These are phyloP conservation scores for Aspergillus costaricaensis DNA, from an alignment of 2,329 filamentous ascomycete genomes.

Conservation along the genomic window DNA sequence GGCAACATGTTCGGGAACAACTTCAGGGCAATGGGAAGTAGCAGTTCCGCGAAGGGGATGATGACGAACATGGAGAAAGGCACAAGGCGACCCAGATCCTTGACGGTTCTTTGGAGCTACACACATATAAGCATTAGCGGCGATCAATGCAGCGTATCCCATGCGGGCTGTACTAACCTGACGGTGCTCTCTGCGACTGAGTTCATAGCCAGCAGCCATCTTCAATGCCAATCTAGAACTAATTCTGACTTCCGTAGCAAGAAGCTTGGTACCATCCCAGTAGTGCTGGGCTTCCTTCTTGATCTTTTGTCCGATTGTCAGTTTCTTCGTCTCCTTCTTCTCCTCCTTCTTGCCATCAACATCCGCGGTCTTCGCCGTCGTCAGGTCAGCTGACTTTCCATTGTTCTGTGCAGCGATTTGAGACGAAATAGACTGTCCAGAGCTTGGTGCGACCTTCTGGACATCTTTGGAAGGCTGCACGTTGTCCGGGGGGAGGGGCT, in stretches of 20 bases:
- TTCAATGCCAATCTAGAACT: conserved; percentile 88
- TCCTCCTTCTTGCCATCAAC: conserved; percentile 59
- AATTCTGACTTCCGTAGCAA: conserved; percentile 89
- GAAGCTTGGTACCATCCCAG: conserved; percentile 96
- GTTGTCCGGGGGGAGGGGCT: conserved; percentile 67
- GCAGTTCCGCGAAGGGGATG: conserved; percentile 90
- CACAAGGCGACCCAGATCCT: conserved; percentile 87
- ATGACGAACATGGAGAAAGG: conserved; percentile 97
- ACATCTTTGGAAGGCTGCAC: conserved; percentile 38
- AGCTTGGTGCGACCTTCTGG: conserved; percentile 41
- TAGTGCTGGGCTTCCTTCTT: conserved; percentile 94
- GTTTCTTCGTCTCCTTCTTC: conserved; percentile 76
- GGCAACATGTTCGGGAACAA: conserved; percentile 97
- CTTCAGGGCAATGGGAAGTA: conserved; percentile 87
- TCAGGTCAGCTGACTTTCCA: conserved; percentile 62
- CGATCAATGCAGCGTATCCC: not conserved
- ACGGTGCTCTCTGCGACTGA: conserved; percentile 88
- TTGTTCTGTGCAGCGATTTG: conserved; percentile 51
- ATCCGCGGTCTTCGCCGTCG: conserved; percentile 58
- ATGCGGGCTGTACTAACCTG: conserved; percentile 55
- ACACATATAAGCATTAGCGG: conserved; percentile 1
- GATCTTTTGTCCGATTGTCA: conserved; percentile 87
- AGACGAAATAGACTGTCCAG: conserved; percentile 43
- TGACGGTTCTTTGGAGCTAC: conserved; percentile 81
- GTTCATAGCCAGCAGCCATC: conserved; percentile 97